Base-by-base conservation (phyloP, 179 eudicot species). In the Vitellaria paradoxa region DNA sequence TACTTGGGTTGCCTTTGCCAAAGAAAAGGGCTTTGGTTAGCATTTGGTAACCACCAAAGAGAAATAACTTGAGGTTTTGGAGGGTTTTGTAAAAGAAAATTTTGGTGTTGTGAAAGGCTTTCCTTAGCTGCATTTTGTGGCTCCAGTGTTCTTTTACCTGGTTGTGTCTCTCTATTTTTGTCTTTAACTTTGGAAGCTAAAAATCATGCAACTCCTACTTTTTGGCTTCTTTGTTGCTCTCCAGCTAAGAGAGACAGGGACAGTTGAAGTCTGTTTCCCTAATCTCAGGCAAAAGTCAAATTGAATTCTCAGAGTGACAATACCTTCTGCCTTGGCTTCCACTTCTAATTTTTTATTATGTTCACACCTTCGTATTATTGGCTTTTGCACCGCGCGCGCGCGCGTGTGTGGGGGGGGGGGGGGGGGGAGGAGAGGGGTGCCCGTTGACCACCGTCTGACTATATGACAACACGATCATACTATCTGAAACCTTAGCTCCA, bases 101-200 rank as follows among this genome's bases (percentile, higher is more conserved):
- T 78, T 86, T 90, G 81, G 89, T 86, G 74, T 86, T 88, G 50
- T 82, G 82, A 71, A 89, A 74, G 80, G 89, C 78, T 56, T 82
- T 87, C 69, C 81, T 87, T 20, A 85, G 76, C 72, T 70, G 72
- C 91, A 91, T 59, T 88, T 70, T 82, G 77, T 68, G 72, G 62
- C 21, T 68, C 52, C 21, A 37, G 3, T 21, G 37, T 61, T 66
- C 14, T 61, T 80, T 71, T 68, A 73, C 42, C 59, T 17, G 18
- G 49, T 3, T 23, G 59, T 30, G 6, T 72, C 15, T 62, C 76
- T 75, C 64, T 59, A 9, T 74, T 14, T 50, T 24, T 70, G 46
- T 30, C 42, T 13, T 2, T 13, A 26, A 65, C 14, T 49, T 70
- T 62, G 68, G 37, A 30, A 30, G 37, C 2, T 0, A 30, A 30